Conservation (phyloP, 2,329 filamentous ascomycete genomes). For the Fusarium siculi region DNA sequence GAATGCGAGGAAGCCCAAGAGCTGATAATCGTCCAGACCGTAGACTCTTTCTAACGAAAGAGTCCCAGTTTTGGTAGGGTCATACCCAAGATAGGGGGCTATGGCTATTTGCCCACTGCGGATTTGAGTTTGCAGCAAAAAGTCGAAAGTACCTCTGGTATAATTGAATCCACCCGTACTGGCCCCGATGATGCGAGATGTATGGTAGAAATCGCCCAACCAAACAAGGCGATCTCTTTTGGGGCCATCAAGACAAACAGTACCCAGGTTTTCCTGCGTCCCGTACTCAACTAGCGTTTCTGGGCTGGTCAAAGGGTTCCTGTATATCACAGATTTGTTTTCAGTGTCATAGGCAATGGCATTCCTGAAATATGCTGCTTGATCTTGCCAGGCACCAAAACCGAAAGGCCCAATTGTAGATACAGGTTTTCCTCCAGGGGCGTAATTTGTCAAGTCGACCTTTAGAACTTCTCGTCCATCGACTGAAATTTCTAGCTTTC, state of each 20-base stretch:
- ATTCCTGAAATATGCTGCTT: slow-evolving; percentile 11
- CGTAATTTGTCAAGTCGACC: not conserved
- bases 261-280: not conserved
- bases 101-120: slow-evolving; percentile 3
- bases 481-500: not conserved
- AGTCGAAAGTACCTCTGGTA: slow-evolving; percentile 9
- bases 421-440: not conserved
- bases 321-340: not conserved
- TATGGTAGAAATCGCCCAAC: slow-evolving; percentile 14
- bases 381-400: slow-evolving; percentile 6
- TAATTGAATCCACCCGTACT: slow-evolving; percentile 8
- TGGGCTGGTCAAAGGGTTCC: not conserved
- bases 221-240: slow-evolving; percentile 14
- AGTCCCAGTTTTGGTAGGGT: not conserved
- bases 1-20: slow-evolving; percentile 2
- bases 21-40: slow-evolving; percentile 8
- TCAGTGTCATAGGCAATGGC: not conserved
- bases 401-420: slow-evolving; percentile 1
- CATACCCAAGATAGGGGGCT: slow-evolving; percentile 8
- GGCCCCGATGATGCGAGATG: slow-evolving; percentile 11
- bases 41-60: not conserved
- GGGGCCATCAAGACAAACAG: slow-evolving; percentile 8
- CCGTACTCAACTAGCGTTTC: not conserved
- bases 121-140: slow-evolving; percentile 5
- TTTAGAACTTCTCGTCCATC: not conserved